Evolutionary conservation across 2,329 filamentous ascomycete genomes (phyloP).

Genomic region (Aspergillus carbonarius): DNA sequence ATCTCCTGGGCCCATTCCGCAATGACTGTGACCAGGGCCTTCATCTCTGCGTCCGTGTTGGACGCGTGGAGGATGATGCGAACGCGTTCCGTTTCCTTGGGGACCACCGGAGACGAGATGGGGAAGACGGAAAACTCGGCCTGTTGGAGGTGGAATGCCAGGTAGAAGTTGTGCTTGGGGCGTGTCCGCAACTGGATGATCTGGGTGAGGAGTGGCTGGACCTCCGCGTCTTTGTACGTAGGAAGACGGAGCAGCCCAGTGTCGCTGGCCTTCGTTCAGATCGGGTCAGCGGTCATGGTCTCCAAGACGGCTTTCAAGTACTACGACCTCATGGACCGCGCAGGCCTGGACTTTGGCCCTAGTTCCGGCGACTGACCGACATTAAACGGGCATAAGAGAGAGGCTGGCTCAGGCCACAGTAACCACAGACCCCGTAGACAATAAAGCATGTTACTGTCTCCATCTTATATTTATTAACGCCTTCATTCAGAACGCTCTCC

Average conservation of each 20-base stretch:
- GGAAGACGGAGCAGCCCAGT: slow-evolving; percentile 10
- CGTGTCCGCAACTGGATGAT: slow-evolving; percentile 41
- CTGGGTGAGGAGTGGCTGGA: slow-evolving; percentile 38
- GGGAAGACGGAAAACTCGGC: slow-evolving; percentile 55
- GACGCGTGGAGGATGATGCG: slow-evolving; percentile 62
- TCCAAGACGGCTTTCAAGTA: slow-evolving; percentile 8
- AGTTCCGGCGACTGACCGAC: no score
- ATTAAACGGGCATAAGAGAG: no score
- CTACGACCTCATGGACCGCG: slow-evolving; percentile 17
- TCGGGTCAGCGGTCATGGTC: slow-evolving; percentile 5
- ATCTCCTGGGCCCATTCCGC: not conserved
- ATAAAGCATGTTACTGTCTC: no score
- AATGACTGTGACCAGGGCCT: not conserved
- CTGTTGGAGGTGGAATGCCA: slow-evolving; percentile 38
- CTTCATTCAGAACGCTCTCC: no score
- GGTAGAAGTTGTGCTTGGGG: slow-evolving; percentile 29
- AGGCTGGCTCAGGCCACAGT: no score
- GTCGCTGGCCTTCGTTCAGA: slow-evolving; percentile 11
- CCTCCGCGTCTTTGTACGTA: slow-evolving; percentile 12
- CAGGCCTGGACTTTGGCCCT: no score
- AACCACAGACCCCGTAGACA: no score
- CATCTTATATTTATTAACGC: no score
- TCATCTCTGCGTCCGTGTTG: slow-evolving; percentile 44
- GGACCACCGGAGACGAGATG: slow-evolving; percentile 54
- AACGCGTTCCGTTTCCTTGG: slow-evolving; percentile 56